A percentile compares a stretch with the other conserved stretches of the same genome.
These are phyloP conservation scores for Corchorus olitorius DNA, from an alignment of 345 rosid genomes.

Conservation along the genomic window DNA sequence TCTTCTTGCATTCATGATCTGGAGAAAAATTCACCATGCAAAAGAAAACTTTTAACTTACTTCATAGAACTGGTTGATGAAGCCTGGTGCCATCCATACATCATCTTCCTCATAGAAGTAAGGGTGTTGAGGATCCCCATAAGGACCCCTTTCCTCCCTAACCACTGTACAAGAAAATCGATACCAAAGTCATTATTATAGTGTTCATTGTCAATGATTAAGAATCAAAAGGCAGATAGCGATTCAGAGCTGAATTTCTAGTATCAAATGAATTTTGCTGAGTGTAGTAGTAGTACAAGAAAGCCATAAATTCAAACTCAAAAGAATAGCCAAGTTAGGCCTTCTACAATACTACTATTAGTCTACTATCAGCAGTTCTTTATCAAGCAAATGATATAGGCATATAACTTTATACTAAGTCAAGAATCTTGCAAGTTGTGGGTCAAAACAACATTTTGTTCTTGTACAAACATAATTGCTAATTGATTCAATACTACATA, in stretches of 20 bases:
- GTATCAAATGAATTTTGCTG: not conserved
- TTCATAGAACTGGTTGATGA: slow-evolving; percentile 86
- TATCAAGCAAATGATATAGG: not conserved
- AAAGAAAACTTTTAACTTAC: slow-evolving; percentile 39
- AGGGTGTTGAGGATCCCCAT: slow-evolving; percentile 89
- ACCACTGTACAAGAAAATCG: slow-evolving; percentile 57
- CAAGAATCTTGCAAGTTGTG: not conserved
- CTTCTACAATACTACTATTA: not conserved
- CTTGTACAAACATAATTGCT: not conserved
- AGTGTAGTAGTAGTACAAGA: not conserved
- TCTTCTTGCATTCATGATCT: slow-evolving; percentile 14
- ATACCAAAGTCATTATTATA: not conserved
- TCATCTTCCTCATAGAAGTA: slow-evolving; percentile 92
- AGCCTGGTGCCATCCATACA: slow-evolving; percentile 99
- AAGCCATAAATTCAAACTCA: not conserved
- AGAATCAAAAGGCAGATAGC: not conserved
- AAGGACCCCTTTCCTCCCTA: slow-evolving; percentile 92
- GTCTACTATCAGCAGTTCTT: not conserved
- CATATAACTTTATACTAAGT: not conserved
- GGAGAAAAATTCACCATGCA: slow-evolving; percentile 10
- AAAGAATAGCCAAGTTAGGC: slow-evolving; percentile 4
- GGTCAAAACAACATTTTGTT: not conserved
- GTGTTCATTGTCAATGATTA: not conserved
- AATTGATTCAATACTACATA: slow-evolving; percentile 36
- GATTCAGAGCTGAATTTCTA: not conserved